phyloP scores from a whole-genome alignment of 768 basidiomycete genomes.

The Podaxis sp. region DNA sequence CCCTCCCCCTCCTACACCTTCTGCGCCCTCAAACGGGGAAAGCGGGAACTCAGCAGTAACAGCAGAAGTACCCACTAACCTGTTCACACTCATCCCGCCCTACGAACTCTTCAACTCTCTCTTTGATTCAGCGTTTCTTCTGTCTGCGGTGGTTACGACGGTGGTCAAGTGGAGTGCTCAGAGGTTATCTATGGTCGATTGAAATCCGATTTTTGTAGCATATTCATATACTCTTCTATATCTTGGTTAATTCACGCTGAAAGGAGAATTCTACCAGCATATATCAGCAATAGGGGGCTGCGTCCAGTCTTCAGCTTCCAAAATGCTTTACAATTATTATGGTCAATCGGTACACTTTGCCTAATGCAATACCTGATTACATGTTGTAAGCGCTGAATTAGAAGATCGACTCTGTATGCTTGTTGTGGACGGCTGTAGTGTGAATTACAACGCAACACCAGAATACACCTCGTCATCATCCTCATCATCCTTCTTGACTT shows the following conservation, averaged over 20 bases:
- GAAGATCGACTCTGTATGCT: too few relatives aligned
- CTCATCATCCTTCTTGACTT: neutral
- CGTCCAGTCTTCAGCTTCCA: neutral
- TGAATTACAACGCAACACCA: constrained; percentile 9
- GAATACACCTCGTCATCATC: neutral
- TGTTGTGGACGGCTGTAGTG: too few relatives aligned
- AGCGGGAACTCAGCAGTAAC: neutral
- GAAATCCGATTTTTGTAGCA: neutral
- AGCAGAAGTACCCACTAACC: constrained; percentile 34
- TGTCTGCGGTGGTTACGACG: constrained; percentile 51
- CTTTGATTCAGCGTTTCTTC: constrained; percentile 73
- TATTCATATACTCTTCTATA: too few relatives aligned
- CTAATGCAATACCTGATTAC: too few relatives aligned
- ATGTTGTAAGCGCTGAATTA: too few relatives aligned
- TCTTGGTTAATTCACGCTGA: too few relatives aligned
- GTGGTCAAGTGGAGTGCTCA: constrained; percentile 57
- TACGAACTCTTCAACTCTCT: constrained; percentile 73
- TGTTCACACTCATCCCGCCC: constrained; percentile 72
- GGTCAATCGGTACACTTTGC: neutral
- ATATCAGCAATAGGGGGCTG: neutral
- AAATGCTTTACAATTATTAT: neutral
- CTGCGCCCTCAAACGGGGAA: constrained; percentile 8
- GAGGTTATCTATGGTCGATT: constrained; percentile 34
- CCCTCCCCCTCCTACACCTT: constrained; percentile 50
- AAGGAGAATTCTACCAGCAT: too few relatives aligned